Evolutionary conservation across 345 rosid species (phyloP).

Genomic region (Rhodomyrtus tomentosa): DNA sequence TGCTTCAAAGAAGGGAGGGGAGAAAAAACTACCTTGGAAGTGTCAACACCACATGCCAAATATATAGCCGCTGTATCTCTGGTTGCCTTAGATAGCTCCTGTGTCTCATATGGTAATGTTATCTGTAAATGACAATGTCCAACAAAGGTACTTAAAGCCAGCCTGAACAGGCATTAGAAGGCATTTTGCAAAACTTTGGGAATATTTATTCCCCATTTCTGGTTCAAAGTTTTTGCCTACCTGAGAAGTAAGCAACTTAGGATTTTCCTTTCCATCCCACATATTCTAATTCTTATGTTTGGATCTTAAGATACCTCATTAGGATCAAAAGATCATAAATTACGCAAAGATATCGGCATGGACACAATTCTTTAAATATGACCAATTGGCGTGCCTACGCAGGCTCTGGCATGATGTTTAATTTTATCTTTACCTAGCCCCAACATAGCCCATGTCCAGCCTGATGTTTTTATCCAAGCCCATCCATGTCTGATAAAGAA

Average conservation of each 20-base stretch:
- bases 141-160: not conserved
- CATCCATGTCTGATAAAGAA: not conserved
- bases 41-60: slow-evolving; percentile 84
- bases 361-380: not conserved
- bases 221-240: not conserved
- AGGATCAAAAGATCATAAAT: not conserved
- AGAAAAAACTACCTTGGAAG: slow-evolving; percentile 41
- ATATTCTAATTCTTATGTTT: not conserved
- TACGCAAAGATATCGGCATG: not conserved
- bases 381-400: not conserved
- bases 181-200: not conserved
- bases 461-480: not conserved
- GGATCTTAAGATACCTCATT: not conserved
- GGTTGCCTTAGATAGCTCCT: slow-evolving; percentile 55
- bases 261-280: not conserved
- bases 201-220: not conserved
- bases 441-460: not conserved
- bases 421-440: not conserved
- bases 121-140: slow-evolving; percentile 24
- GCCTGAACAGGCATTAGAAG: not conserved
- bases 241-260: not conserved
- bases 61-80: slow-evolving; percentile 85
- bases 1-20: not conserved
- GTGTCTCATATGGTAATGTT: slow-evolving; percentile 64
- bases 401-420: not conserved